These are phyloP conservation scores for Aspergillus ostianus DNA, from an alignment of 495 filamentous ascomycete species.

Conservation along the genomic window DNA sequence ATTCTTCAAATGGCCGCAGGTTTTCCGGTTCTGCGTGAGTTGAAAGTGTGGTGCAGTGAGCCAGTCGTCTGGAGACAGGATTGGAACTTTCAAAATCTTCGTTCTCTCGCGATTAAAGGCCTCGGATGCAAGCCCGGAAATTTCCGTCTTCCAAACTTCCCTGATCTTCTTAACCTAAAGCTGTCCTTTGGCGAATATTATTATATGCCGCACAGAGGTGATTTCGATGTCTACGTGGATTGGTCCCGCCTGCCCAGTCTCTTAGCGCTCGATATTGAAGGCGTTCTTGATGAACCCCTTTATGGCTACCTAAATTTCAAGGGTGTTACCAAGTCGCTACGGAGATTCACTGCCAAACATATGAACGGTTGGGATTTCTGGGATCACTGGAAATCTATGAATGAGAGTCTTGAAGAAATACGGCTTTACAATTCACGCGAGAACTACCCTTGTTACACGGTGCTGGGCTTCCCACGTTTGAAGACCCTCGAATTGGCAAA, in stretches of 20 bases:
- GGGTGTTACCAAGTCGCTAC: conserved; percentile 4
- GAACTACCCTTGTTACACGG: conserved; percentile 1
- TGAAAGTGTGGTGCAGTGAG: conserved; percentile 3
- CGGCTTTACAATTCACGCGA: background rate
- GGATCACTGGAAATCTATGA: conserved; percentile 6
- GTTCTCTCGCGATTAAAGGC: conserved; percentile 7
- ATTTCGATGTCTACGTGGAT: conserved; percentile 4
- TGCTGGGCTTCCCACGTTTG: conserved; percentile 1
- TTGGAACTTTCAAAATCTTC: conserved; percentile 10
- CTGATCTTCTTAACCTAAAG: conserved; percentile 2
- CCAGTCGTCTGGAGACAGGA: conserved; percentile 7
- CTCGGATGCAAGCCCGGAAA: conserved; percentile 6
- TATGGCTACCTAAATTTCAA: conserved; percentile 2
- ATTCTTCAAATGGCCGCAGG: conserved; percentile 3
- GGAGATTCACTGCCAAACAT: conserved; percentile 2
- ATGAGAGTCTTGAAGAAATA: conserved; percentile 6
- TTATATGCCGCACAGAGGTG: background rate
- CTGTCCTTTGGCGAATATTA: conserved; percentile 5
- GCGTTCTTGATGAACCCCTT: conserved; percentile 1
- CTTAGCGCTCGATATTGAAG: conserved; percentile 1
- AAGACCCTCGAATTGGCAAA: conserved; percentile 4
- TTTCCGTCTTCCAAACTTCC: conserved; percentile 5
- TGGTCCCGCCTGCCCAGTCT: conserved; percentile 3
- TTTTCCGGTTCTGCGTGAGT: conserved; percentile 5
- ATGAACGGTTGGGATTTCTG: conserved; percentile 3